Base-by-base conservation (phyloP, 2,329 filamentous ascomycete species). In the Aspergillus cejpii region DNA sequence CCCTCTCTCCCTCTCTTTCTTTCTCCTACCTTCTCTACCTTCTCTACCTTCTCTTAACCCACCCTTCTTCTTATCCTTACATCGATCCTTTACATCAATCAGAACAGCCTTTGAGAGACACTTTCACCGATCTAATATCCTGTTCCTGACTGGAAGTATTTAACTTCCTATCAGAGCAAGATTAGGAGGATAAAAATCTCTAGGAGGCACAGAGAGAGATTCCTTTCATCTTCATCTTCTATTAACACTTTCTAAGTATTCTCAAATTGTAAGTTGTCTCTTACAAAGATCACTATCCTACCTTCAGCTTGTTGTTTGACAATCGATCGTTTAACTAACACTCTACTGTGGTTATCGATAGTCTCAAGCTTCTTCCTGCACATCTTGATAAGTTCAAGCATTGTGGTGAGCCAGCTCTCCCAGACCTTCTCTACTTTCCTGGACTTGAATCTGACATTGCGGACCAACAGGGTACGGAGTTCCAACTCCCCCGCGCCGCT, bases 51-150 rank as follows among this genome's bases (percentile, higher is more conserved):
- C n/a, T n/a, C n/a, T 40, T 24, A 23, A 24, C 17, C 33, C 26
- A 11, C 31, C 37, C 29, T 20, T 47, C 19, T 33, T 43, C n/a
- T 37, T 26, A 24, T 36, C 14, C 24, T 37, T 29, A 24, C 34
- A 11, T 12, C 29, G 15, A 37, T 36, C n/a, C 27, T 14, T 41
- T 47, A 20, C 41, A 23, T 33, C 26, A 34, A 41, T 31, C 36
- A 40, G 15, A 10, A 27, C 11, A 27, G 15, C 14, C 17, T 36
- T 36, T 12, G 2, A 34, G 10, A 24, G 15, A 8, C 15, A 19
- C 17, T 19, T 20, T 34, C 17, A 19, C 17, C 17, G 17, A 20
- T 19, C 17, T 34, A 34, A 3, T 34, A 17, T 17, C 11, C 15
- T 19, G 6, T 5, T 34, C 11, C 15, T 34, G 10, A 15, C 31